Conservation (phyloP, 2,329 filamentous ascomycete species). For the Pseudogymnoascus verrucosus region DNA sequence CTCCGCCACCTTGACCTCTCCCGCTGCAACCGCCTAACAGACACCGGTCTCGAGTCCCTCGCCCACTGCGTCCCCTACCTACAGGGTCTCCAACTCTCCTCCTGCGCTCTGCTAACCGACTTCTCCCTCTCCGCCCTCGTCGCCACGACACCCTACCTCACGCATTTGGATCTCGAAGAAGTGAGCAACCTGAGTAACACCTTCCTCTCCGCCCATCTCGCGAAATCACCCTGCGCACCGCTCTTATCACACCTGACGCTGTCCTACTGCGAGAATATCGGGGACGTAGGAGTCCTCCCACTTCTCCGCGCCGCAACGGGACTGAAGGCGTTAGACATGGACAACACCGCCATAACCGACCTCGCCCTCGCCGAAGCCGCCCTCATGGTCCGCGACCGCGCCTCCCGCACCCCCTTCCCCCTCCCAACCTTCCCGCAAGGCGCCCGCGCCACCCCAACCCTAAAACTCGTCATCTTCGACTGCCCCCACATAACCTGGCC, state of each 20-base stretch:
- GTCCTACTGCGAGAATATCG: slow-evolving; percentile 80
- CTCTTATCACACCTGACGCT: slow-evolving; percentile 73
- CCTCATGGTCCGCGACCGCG: slow-evolving; percentile 63
- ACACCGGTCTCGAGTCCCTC: slow-evolving; percentile 60
- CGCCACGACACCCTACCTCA: slow-evolving; percentile 66
- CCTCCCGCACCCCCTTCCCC: slow-evolving; percentile 24
- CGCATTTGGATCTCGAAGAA: slow-evolving; percentile 85
- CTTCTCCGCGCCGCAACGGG: slow-evolving; percentile 67
- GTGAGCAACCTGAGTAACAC: slow-evolving; percentile 68
- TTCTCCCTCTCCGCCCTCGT: slow-evolving; percentile 64
- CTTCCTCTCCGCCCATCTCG: slow-evolving; percentile 62
- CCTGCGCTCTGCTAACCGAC: slow-evolving; percentile 68
- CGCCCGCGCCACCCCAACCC: slow-evolving; percentile 37
- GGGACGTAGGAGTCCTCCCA: slow-evolving; percentile 76
- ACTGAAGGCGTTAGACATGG: slow-evolving; percentile 70
- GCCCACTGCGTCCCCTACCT: slow-evolving; percentile 69
- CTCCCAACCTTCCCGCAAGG: background rate
- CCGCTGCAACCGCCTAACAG: slow-evolving; percentile 67
- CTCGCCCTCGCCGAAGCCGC: slow-evolving; percentile 79
- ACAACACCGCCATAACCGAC: slow-evolving; percentile 88
- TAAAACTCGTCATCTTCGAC: slow-evolving; percentile 80
- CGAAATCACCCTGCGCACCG: slow-evolving; percentile 65
- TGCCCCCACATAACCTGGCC: slow-evolving; percentile 90
- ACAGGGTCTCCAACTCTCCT: slow-evolving; percentile 75
- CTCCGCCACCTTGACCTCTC: slow-evolving; percentile 81